Evolutionary conservation across 805 yeast species (phyloP), one percentile per base, ranked within the genome.

Genomic region (Spathaspora arborariae): DNA sequence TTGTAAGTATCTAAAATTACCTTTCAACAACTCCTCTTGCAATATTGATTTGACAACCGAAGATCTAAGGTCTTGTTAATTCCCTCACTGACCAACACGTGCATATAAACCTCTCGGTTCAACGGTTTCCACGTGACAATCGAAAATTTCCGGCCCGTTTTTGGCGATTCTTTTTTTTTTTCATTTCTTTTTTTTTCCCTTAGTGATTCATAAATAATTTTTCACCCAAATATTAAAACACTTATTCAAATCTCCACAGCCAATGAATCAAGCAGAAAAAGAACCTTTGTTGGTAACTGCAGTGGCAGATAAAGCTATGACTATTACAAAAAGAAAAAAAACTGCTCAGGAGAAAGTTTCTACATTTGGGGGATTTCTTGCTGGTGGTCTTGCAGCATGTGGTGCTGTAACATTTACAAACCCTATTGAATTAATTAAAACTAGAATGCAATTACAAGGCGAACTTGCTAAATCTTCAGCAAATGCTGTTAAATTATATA

Each of bases 401-500:
- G 94, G 96, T 45, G 98, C 99, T 0, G 99, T 94, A 39, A 92
- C 97, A 0, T 84, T 92, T 62, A 91, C 98, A 3, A 94, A 94
- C 63, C 99, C 99, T 5, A 85, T 94, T 52, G 99, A 94, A 66
- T 74, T 94, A 51, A 89, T 92, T 56, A 94, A 94, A 70, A 94
- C 96, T 7, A 75, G 98, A 69, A 87, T 92, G 96, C 99, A 94
- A 65, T 73, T 94, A 41, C 97, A 94, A 66, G 99, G 99, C 50
- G 98, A 94, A 67, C 74, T 92, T 44, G 70, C 80, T 10, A 74
- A 84, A 11, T 68, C 76, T 8, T 63, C 74, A 26, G 74, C 69
- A 4, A 69, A 76, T 36, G 76, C 74, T 20, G 75, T 83, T 0
- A 72, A 60, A 46, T 55, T 77, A 19, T 94, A 92, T 66, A 85